Conservation (phyloP, 768 basidiomycete genomes). For the Collybia nuda region DNA sequence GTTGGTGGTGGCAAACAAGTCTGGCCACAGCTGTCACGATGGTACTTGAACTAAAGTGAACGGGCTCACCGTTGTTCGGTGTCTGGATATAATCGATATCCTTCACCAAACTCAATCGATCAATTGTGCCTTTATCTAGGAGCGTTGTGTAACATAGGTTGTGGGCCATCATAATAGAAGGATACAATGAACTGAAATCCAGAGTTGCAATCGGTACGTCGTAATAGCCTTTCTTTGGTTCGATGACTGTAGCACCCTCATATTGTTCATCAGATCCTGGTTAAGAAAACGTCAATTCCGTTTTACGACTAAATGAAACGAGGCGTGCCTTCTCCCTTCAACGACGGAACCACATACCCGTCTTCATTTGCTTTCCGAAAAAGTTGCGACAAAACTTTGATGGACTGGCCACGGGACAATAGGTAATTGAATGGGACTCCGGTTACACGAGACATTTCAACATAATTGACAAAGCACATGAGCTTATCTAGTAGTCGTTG, state of each 20-base stretch:
- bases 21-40: slow-evolving; percentile 35
- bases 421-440: slow-evolving; percentile 99
- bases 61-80: slow-evolving; percentile 81
- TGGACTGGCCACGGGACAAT: slow-evolving; percentile 92
- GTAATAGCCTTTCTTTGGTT: slow-evolving; percentile 95
- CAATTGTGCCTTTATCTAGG: slow-evolving; percentile 77
- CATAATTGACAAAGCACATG: slow-evolving; percentile 99
- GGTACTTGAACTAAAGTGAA: no score
- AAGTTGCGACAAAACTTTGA: slow-evolving; percentile 96
- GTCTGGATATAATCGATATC: slow-evolving; percentile 93
- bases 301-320: neutral
- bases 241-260: slow-evolving; percentile 98
- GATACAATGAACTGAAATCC: slow-evolving; percentile 98
- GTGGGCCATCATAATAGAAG: slow-evolving; percentile 99
- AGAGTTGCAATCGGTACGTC: slow-evolving; percentile 96
- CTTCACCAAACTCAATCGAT: slow-evolving; percentile 73
- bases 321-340: slow-evolving; percentile 77
- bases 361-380: slow-evolving; percentile 91
- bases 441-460: slow-evolving; percentile 99
- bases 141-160: slow-evolving; percentile 98
- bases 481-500: slow-evolving; percentile 95
- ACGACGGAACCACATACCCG: slow-evolving; percentile 84
- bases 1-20: slow-evolving; percentile 75
- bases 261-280: slow-evolving; percentile 93
- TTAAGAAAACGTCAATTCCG: neutral